A percentile compares a stretch with the other conserved stretches of the same genome.
Evolutionary conservation across 495 filamentous ascomycete genomes (phyloP).

Genomic region (Talaromyces proteolyticus): DNA sequence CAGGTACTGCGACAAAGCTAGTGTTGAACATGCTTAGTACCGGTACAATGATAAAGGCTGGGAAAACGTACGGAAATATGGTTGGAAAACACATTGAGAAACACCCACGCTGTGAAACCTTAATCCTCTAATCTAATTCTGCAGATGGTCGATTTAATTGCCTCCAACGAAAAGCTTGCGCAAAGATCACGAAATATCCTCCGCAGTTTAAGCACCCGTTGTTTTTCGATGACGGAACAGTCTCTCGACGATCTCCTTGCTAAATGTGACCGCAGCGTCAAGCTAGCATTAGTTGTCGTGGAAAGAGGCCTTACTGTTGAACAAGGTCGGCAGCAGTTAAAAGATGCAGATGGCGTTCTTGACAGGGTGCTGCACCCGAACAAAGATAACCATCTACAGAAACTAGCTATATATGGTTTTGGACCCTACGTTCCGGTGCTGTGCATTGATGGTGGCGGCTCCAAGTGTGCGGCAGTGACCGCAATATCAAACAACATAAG

Average conservation of each 20-base stretch:
- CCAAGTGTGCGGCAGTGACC: slow-evolving; percentile 26
- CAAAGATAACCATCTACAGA: background rate
- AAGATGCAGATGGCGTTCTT: slow-evolving; percentile 20
- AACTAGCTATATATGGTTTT: background rate
- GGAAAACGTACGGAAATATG: slow-evolving; percentile 37
- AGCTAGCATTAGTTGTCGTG: slow-evolving; percentile 25
- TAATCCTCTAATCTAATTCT: background rate
- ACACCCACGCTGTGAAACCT: background rate
- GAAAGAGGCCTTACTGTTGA: slow-evolving; percentile 18
- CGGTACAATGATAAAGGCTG: slow-evolving; percentile 29
- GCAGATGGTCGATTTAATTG: slow-evolving; percentile 34
- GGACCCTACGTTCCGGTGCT: slow-evolving; percentile 12
- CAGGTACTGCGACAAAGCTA: slow-evolving; percentile 32
- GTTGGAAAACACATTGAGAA: slow-evolving; percentile 11
- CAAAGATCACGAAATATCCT: slow-evolving; percentile 32
- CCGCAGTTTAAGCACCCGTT: slow-evolving; percentile 18
- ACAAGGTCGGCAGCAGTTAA: slow-evolving; percentile 12
- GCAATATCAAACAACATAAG: slow-evolving; percentile 9
- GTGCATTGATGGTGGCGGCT: slow-evolving; percentile 34
- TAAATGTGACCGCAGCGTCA: slow-evolving; percentile 22
- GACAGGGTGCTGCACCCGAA: slow-evolving; percentile 13
- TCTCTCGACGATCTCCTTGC: slow-evolving; percentile 22
- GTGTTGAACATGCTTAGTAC: slow-evolving; percentile 36
- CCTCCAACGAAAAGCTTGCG: slow-evolving; percentile 30
- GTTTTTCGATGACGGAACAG: slow-evolving; percentile 11